Base-by-base conservation (phyloP, 768 basidiomycete genomes). In the Rhodotorula toruloides region DNA sequence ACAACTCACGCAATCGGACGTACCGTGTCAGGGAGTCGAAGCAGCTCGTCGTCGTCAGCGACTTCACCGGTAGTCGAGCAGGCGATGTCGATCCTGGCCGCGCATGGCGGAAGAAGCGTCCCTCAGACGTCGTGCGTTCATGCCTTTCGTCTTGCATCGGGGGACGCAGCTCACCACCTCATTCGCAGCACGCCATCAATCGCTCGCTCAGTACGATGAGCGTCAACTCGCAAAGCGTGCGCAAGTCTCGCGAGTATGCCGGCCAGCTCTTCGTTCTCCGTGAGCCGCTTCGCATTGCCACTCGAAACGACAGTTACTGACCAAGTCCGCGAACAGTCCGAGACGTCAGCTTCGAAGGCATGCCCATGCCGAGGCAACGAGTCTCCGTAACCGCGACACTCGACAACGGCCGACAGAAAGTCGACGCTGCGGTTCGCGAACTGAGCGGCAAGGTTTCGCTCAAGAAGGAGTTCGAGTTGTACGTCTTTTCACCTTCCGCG, bases 181-280 rank as follows among this genome's bases (percentile, higher is more conserved):
- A 49, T 29, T 61, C 17, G 37, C 25, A 53, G 56, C 50, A 67
- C 63, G 61, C 32, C 62, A 37, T 53, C 58, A 55, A 58, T 27
- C 56, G 54, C 22, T 53, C 67, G n/a, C 58, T 31, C 37, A 27
- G 42, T 67, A 96, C 92, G 90, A 97, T 76, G 91, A 98, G 79
- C 91, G 93, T 77, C 85, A 91, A 37, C 89, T 89, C 73, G 74
- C 88, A 90, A 77, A 87, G 86, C 87, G 77, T 43, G 1, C 87
- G 89, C 47, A 87, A 87, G 66, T 80, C 83, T 19, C 87, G 87
- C 47, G 93, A 91, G 73, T 83, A 86, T 1, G 85, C 88, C 61
- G 93, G 91, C 53, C 97, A 96, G 73, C 88, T 97, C 31, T 98
- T 98, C 73, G 90, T 98, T 57, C 88, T 88, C 82, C 90, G 92